A percentile compares a stretch with the other conserved stretches of the same genome.
Evolutionary conservation across 116 monocot species (phyloP).

Genomic region (Thalassia testudinum): DNA sequence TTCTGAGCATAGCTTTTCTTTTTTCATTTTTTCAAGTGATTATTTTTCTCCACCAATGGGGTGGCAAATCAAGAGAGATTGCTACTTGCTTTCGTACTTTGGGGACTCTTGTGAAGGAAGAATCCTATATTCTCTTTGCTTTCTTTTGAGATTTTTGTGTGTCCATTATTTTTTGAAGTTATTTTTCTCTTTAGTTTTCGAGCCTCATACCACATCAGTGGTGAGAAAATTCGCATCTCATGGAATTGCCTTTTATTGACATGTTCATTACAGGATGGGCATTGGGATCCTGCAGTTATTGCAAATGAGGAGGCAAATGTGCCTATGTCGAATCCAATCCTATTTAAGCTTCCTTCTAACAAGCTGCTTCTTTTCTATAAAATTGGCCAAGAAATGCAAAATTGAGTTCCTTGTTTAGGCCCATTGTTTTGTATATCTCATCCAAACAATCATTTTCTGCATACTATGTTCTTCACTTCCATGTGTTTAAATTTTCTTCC

Average conservation of each 20-base stretch:
- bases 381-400: conserved; percentile 30
- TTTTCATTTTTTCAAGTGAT: not conserved
- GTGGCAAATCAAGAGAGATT: conserved; percentile 13
- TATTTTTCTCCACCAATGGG: not conserved
- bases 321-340: conserved; percentile 94
- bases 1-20: not conserved
- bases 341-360: conserved; percentile 68
- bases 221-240: too few species aligned
- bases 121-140: not conserved
- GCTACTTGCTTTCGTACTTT: conserved; percentile 54
- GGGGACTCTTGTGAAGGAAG: conserved; percentile 58
- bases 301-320: conserved; percentile 56
- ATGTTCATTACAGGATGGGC: conserved; percentile 36
- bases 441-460: too few species aligned
- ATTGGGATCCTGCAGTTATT: conserved; percentile 46
- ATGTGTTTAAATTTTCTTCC: too few species aligned
- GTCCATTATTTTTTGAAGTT: too few species aligned
- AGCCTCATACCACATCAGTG: too few species aligned
- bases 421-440: too few species aligned
- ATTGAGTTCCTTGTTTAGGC: too few species aligned
- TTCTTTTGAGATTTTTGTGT: too few species aligned
- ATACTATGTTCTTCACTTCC: too few species aligned
- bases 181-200: too few species aligned
- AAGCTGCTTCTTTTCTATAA: conserved; percentile 92
- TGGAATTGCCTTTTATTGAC: not conserved